These are phyloP conservation scores for Moniliophthora roreri DNA, from an alignment of 1,284 basidiomycete genomes.

Conservation along the genomic window DNA sequence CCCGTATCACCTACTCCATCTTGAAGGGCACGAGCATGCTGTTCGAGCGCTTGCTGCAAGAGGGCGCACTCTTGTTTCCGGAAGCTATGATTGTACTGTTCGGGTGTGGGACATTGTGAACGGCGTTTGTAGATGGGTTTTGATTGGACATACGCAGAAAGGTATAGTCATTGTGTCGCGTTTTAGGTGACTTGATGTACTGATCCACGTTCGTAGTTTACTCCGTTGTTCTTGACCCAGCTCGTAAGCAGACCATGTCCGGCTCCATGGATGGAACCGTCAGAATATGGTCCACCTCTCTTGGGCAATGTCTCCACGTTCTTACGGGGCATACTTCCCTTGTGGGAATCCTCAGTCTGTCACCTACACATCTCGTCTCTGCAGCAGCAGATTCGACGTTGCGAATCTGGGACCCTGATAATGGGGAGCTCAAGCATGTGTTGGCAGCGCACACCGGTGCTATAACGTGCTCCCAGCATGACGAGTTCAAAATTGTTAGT, in stretches of 20 bases:
- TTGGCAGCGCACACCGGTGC: slow-evolving; percentile 89
- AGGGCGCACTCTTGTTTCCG: slow-evolving; percentile 88
- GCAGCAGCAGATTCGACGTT: slow-evolving; percentile 93
- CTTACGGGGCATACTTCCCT: slow-evolving; percentile 87
- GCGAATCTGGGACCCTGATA: slow-evolving; percentile 89
- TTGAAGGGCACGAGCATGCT: slow-evolving; percentile 88
- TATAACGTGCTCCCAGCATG: slow-evolving; percentile 97
- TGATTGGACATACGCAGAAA: slow-evolving; percentile 89
- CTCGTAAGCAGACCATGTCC: slow-evolving; percentile 71
- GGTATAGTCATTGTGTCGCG: slow-evolving; percentile 48
- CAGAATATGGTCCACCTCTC: slow-evolving; percentile 86
- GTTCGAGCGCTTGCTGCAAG: slow-evolving; percentile 91
- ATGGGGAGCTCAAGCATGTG: slow-evolving; percentile 75
- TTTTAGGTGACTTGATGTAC: slow-evolving; percentile 6
- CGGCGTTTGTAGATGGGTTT: slow-evolving; percentile 79
- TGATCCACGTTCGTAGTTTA: slow-evolving; percentile 59
- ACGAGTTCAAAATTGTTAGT: slow-evolving; percentile 93
- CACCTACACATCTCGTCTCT: slow-evolving; percentile 87
- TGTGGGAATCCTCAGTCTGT: slow-evolving; percentile 82
- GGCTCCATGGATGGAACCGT: slow-evolving; percentile 97
- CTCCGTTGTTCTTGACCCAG: slow-evolving; percentile 84
- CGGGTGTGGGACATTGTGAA: slow-evolving; percentile 93
- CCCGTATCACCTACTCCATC: slow-evolving; percentile 83
- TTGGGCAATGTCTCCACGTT: slow-evolving; percentile 77
- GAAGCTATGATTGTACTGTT: slow-evolving; percentile 92